phyloP scores from a whole-genome alignment of 2,329 filamentous ascomycete species.

The Balansia obtecta region DNA sequence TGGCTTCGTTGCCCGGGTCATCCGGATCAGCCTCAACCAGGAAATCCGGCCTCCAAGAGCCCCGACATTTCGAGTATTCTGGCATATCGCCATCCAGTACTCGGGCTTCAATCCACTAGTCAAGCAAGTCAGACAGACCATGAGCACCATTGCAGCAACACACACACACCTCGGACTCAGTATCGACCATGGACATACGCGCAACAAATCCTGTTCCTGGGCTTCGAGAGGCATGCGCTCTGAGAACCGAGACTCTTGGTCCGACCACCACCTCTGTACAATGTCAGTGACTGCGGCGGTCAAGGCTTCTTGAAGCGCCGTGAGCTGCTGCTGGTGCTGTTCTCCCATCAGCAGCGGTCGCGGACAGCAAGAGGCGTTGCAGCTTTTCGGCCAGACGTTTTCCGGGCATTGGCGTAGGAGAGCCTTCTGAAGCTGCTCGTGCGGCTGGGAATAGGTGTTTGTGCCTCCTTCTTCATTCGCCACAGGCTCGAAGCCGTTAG shows the following conservation, averaged over 20 bases:
- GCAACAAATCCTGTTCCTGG: conserved; percentile 18
- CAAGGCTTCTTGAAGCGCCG: conserved; percentile 18
- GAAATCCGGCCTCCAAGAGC: conserved; percentile 28
- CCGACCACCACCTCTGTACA: conserved; percentile 26
- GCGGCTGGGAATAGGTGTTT: conserved; percentile 8
- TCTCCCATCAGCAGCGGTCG: conserved; percentile 21
- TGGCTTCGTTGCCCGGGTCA: neutral
- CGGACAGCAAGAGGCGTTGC: conserved; percentile 16
- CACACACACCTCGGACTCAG: no score
- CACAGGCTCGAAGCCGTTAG: conserved; percentile 6
- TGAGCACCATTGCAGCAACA: neutral
- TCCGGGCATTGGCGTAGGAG: conserved; percentile 14
- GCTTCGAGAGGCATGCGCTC: conserved; percentile 21
- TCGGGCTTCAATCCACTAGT: conserved; percentile 19
- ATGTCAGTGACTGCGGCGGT: conserved; percentile 21
- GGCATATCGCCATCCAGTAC: conserved; percentile 13
- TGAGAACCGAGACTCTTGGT: conserved; percentile 17
- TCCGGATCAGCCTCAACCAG: conserved; percentile 18
- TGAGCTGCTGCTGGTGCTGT: conserved; percentile 18
- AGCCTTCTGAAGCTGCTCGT: conserved; percentile 8
- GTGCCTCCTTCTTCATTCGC: neutral
- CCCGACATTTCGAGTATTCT: conserved; percentile 12
- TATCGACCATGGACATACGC: conserved; percentile 9
- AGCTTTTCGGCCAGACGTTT: conserved; percentile 17
- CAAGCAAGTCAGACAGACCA: neutral